Evolutionary conservation across 2,329 filamentous ascomycete species (phyloP), one percentile per base, ranked within the genome.

Genomic region (Bipolaris victoriae): DNA sequence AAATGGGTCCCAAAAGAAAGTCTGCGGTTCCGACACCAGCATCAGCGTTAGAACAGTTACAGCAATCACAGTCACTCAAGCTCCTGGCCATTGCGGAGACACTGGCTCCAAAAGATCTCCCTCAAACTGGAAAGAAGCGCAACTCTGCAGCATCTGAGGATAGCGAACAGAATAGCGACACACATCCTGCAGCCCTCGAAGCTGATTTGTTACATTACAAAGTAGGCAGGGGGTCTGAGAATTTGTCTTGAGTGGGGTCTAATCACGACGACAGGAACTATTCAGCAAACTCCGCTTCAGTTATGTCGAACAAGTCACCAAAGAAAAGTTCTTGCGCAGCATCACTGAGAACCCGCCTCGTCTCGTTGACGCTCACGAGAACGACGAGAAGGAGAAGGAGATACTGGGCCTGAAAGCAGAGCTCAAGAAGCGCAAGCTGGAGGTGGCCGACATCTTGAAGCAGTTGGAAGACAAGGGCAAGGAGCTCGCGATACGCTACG

Each of bases 281-380:
- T 99, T 98, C 78, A 90, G 92, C 40, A 98, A 99, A 79, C 84
- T 98, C 37, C 91, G 94, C 67, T 98, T 98, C 81, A 96, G 91
- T 63, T 98, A 98, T 78, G 90, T 97, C 67, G 95, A 99, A 78
- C 95, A 98, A 81, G 92, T 98, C 61, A 98, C 94, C 43, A 99
- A 98, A 79, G 95, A 99, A 76, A 96, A 97, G 72, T 98, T 97
- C 77, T 88, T 99, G 52, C 91, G 92, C 65, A 89, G 91, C 62
- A 96, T 98, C 67, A 92, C 96, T 15, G 92, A 91, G 62, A 91
- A 97, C 62, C 92, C 93, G 47, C 95, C 94, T 0, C 83, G 93
- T 15, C 89, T 98, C 44, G 90, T 96, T 56, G 89, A 89, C 39
- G 86, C 88, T 41, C 85, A 88, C 67, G 93, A 98, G 72, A 98